Base-by-base conservation (phyloP, 2,329 filamentous ascomycete genomes). In the Amauroascus niger region DNA sequence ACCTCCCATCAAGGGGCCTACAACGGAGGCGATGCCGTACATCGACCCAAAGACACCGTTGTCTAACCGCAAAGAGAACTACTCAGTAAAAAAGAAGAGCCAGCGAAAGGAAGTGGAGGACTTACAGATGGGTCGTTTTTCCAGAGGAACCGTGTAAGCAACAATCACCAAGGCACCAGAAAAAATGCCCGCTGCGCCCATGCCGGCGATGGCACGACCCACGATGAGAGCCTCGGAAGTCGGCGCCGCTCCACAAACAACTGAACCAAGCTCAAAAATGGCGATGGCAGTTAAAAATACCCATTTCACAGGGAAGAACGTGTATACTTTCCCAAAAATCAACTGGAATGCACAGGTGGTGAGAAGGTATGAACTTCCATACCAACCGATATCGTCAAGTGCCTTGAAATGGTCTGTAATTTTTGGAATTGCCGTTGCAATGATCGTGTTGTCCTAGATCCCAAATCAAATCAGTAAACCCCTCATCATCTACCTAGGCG, bases 341-440 rank as follows among this genome's bases (percentile, higher is more conserved):
- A 74, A 60, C 33, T 70, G 69, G 52, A 75, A 67, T 3, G 70
- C 65, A 55, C 69, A 70, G 4, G 65, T 68, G 1, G 72, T 73
- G 20, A 76, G 61, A 6, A 74, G 61, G 56, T 74, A 74, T 2
- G 71, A 64, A 41, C 68, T 71, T 26, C 71, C 71, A 56, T 77
- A 76, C 74, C 75, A 77, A 30, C 72, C 72, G 6, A 77, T 67
- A 53, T 76, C 73, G 4, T 67, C 63, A 33, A 74, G 63, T 3
- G 72, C 71, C 33, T 75, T 63, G 59, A 77, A 77, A 30, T 74
- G 63, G 57, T 74, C 67, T 0, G 74, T 75, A 49, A 77, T 76
- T 14, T 63, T 65, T 13, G 74, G 74, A 30, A 76, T 74, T 2
- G 74, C 74, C 1, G 71, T 75, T 6, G 70, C 68, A 33, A 76